Evolutionary conservation across 2,329 filamentous ascomycete genomes (phyloP), one percentile per base, ranked within the genome.

Genomic region (Epichloe festucae): DNA sequence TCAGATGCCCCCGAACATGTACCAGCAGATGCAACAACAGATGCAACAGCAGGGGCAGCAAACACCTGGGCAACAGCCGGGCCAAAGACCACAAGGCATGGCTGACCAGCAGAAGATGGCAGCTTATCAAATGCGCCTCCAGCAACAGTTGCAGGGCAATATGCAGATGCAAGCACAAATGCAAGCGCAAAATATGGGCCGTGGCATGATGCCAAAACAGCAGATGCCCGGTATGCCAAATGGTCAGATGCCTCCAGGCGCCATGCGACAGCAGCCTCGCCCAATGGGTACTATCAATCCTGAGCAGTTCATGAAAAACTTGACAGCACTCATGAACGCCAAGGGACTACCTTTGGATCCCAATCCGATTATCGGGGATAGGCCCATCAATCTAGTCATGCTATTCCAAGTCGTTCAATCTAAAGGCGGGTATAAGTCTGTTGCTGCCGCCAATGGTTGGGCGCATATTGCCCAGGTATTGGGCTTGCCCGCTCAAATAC

Each of bases 121-220:
- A 52, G 70, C 84, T 47, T 91, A 94, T 61, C 87, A 94, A 59
- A 86, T 94, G 80, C 85, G 87, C 54, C 68, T 94, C 49, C 87
- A 94, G 60, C 81, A 85, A 52, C 87, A 90, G 60, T 76, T 85
- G 41, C 81, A 86, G 55, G 67, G 67, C 10, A 74, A 73, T 39
- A 73, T 77, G 62, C 72, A 75, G 48, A 72, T 73, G 65, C 66
- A 67, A 50, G 68, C 70, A 14, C 76, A 79, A 53, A 73, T 82
- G 71, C 78, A 78, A 56, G 58, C 63, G 14, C 68, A 70, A 53
- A 59, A 56, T 31, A 67, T 69, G 65, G 72, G 70, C 19, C 72
- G 70, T 51, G 76, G 66, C 51, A 75, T 77, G 70, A 76, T 79
- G 70, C 68, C 69, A 2, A 76, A 78, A 60, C 76, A 74, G 56